These are phyloP conservation scores for Yarrowia phangngaensis DNA, from an alignment of 805 yeast species.

Conservation along the genomic window DNA sequence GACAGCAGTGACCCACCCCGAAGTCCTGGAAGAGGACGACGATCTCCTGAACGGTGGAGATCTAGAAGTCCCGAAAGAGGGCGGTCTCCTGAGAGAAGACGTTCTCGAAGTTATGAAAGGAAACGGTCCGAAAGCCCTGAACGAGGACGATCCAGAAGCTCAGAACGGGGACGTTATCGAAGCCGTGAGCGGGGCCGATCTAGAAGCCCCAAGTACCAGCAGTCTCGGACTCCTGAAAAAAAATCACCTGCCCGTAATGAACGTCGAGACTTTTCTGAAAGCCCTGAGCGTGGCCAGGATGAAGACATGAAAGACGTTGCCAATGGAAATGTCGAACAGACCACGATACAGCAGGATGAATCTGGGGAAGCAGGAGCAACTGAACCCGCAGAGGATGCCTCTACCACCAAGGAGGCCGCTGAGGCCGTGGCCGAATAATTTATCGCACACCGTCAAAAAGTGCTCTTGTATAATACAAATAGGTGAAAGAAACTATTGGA, in stretches of 20 bases:
- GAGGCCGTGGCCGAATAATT: slow-evolving; percentile 11
- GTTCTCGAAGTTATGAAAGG: too few relatives aligned
- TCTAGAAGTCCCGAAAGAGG: slow-evolving; percentile 3
- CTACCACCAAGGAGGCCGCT: slow-evolving; percentile 5
- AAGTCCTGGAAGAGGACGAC: neutral
- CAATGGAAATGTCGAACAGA: slow-evolving; percentile 12
- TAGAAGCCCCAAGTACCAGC: too few relatives aligned
- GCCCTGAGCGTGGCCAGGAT: slow-evolving; percentile 9
- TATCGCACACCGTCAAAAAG: slow-evolving; percentile 17
- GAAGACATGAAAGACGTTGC: neutral
- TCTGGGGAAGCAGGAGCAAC: too few relatives aligned
- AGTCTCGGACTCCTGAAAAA: too few relatives aligned
- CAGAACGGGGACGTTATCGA: slow-evolving; percentile 3
- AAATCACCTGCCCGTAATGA: too few relatives aligned
- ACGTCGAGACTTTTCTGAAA: slow-evolving; percentile 21
- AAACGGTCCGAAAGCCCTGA: slow-evolving; percentile 6
- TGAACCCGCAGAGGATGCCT: too few relatives aligned
- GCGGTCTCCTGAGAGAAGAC: neutral
- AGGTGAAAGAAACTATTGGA: neutral
- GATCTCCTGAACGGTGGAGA: neutral
- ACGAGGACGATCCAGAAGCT: slow-evolving; percentile 4
- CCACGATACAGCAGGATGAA: slow-evolving; percentile 1
- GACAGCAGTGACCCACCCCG: too few relatives aligned
- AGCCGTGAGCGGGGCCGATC: too few relatives aligned
- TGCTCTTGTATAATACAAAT: too few relatives aligned